phyloP scores from a whole-genome alignment of 23 red algal genomes.

The Gracilaria gracilis region DNA sequence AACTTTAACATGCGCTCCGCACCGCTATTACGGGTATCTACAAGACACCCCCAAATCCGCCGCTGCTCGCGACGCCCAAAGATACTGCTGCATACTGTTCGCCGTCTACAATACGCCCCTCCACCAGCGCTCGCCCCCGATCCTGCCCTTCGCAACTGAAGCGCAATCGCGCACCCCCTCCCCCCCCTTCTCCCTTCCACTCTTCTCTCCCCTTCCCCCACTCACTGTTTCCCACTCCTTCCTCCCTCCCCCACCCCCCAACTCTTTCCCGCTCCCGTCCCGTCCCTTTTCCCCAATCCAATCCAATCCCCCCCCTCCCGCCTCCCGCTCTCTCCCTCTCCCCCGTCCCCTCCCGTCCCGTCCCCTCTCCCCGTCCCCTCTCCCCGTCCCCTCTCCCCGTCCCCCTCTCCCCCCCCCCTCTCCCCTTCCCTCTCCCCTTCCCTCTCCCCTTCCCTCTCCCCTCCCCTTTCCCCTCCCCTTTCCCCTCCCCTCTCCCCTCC shows the following conservation, averaged over 20 bases:
- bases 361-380: background rate
- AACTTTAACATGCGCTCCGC: conserved; percentile 13
- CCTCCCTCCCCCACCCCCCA: background rate
- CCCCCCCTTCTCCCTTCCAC: background rate
- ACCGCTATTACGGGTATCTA: background rate
- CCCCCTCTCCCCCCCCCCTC: background rate
- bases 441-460: background rate
- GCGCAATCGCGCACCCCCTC: background rate
- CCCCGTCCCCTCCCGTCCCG: background rate
- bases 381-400: background rate
- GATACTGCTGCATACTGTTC: too few species aligned
- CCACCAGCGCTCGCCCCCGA: background rate
- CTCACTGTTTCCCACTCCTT: background rate
- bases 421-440: background rate
- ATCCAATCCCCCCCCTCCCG: background rate
- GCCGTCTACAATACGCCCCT: background rate
- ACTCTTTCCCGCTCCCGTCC: background rate
- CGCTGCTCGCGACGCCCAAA: too few species aligned
- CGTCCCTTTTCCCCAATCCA: too few species aligned
- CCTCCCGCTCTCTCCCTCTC: background rate
- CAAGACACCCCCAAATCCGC: too few species aligned
- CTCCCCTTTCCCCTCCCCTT: background rate
- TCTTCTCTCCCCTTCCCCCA: background rate
- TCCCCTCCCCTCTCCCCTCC: background rate
- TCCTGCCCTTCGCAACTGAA: too few species aligned